phyloP scores from a whole-genome alignment of 306 rosid species.

The Arachis hypogaea region DNA sequence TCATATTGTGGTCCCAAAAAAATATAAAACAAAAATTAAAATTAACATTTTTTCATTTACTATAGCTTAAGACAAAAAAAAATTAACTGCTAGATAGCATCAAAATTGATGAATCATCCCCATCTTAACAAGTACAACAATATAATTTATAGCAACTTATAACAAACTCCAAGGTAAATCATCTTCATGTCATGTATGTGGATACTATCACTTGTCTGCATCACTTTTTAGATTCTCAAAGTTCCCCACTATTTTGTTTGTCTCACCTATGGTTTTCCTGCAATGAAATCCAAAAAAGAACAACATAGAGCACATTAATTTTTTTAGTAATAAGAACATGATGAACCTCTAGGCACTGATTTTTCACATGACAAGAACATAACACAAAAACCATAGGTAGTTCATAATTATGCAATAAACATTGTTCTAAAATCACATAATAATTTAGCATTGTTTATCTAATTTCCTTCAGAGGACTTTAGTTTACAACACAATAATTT shows the following conservation, averaged over 20 bases:
- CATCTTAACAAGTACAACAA: too few relatives aligned
- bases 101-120: too few relatives aligned
- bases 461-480: background rate
- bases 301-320: background rate
- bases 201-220: conserved; percentile 15
- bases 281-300: conserved; percentile 36
- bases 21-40: too few relatives aligned
- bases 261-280: conserved; percentile 49
- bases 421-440: too few relatives aligned
- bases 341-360: background rate
- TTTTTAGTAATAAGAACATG: background rate
- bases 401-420: too few relatives aligned
- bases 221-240: conserved; percentile 33
- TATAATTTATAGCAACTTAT: background rate
- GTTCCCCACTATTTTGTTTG: conserved; percentile 27
- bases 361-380: background rate
- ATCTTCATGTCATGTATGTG: background rate
- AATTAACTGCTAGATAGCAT: too few relatives aligned
- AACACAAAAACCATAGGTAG: too few relatives aligned
- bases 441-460: background rate
- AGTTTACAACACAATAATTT: background rate
- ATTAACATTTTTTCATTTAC: too few relatives aligned
- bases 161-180: conserved; percentile 28
- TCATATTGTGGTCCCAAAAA: too few relatives aligned
- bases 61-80: too few relatives aligned